A percentile compares a stretch with the other conserved stretches of the same genome.
phyloP scores from a whole-genome alignment of 2,329 filamentous ascomycete genomes.

The Pseudovirgaria hyperparasitica region DNA sequence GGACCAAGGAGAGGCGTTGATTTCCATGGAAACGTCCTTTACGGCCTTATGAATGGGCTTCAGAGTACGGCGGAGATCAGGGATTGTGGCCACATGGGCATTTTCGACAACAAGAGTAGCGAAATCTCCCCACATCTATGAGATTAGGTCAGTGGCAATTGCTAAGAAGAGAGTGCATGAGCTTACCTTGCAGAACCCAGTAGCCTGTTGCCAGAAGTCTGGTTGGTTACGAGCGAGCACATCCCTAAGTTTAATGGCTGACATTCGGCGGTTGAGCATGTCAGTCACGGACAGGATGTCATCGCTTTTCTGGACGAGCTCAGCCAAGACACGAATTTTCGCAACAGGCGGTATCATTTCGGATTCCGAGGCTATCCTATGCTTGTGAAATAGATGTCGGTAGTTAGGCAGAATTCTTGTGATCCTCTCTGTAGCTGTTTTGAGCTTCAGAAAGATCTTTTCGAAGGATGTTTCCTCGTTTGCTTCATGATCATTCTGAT shows the following conservation, averaged over 20 bases:
- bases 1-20: slow-evolving; percentile 53
- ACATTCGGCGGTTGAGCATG: slow-evolving; percentile 58
- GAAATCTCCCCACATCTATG: slow-evolving; percentile 53
- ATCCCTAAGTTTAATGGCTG: slow-evolving; percentile 73
- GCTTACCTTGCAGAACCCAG: slow-evolving; percentile 51
- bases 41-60: slow-evolving; percentile 71
- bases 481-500: slow-evolving; percentile 48
- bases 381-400: slow-evolving; percentile 17
- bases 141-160: slow-evolving; percentile 6
- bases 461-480: slow-evolving; percentile 77
- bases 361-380: too few relatives aligned
- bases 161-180: slow-evolving; percentile 9
- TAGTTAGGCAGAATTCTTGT: slow-evolving; percentile 15
- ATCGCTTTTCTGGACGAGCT: slow-evolving; percentile 58
- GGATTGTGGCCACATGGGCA: slow-evolving; percentile 4
- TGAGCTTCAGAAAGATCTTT: slow-evolving; percentile 64
- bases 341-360: too few relatives aligned
- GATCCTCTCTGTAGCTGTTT: slow-evolving; percentile 52
- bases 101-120: slow-evolving; percentile 45
- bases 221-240: slow-evolving; percentile 55
- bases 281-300: slow-evolving; percentile 62
- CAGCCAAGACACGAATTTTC: slow-evolving; percentile 30
- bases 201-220: slow-evolving; percentile 59
- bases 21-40: slow-evolving; percentile 65
- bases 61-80: too few relatives aligned